Base-by-base conservation (phyloP, 2,329 filamentous ascomycete species). In the Aspergillus ochraceoroseus region DNA sequence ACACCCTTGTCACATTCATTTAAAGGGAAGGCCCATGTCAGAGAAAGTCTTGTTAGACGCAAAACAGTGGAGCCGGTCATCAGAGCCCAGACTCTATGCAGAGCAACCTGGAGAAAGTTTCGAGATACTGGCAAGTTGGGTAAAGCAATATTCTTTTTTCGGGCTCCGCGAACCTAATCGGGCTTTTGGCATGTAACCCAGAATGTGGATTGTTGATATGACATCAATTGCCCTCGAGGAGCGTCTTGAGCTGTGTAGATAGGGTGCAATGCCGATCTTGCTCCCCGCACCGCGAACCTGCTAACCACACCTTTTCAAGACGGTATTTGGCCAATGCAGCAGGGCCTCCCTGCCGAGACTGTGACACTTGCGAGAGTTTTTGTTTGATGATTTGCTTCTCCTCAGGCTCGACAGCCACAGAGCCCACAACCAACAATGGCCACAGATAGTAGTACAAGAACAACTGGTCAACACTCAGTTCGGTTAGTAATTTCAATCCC, bases 371-470 rank as follows among this genome's bases (percentile, higher is more conserved):
- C 4, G 13, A 2, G 7, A 30, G 6, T 15, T 30, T 30, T 14
- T n/a, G n/a, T 30, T 14, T 5, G 28, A 13, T 5, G 13, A 7
- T 30, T 8, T 14, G 28, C 13, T 30, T 30, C 28, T 12, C 11
- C 17, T 14, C 5, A 8, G n/a, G n/a, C 17, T 5, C 17, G 12
- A 30, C 28, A 2, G 28, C 13, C 11, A 30, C 28, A 14, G 28
- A 15, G 28, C 28, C 28, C 4, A 30, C 7, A 30, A 30, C n/a
- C 11, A 30, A 8, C 3, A 30, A 7, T 8, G 28, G 28, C 28
- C 28, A 30, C 4, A 30, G 3, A 30, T 30, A 30, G 17, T 30
- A 30, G 28, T 30, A 30, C 28, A 14, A 30, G 17, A 30, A 30
- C 28, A 12, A 30, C 6, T 12, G 8, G n/a, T 30, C 28, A 17